Evolutionary conservation across 2,329 filamentous ascomycete genomes (phyloP), one percentile per base, ranked within the genome.

Genomic region (Pyrenophora tritici-repentis): DNA sequence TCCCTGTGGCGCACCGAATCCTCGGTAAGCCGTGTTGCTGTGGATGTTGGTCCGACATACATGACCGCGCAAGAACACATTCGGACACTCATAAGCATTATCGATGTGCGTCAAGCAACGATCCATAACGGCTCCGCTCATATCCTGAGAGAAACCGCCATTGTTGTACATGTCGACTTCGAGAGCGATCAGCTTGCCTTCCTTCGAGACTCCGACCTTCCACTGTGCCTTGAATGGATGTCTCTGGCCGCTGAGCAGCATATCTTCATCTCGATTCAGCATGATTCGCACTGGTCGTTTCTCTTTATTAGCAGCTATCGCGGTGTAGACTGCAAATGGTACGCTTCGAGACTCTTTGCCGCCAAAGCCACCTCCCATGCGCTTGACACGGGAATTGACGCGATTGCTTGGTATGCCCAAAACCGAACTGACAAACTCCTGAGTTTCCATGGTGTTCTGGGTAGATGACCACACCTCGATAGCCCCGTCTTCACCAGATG

Each of bases 211-310:
- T 20, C 88, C 93, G 17, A 97, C 85, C 76, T 95, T 97, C 90
- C 94, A 97, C 48, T 83, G 80, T 14, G 85, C 88, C 7, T 96
- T 79, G 81, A 97, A 96, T 0, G 93, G 93, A 74, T 97, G 94
- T 14, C 93, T 82, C 72, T 97, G 93, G 1, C 93, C 93, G 33
- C 89, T 92, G 3, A 89, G 90, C 22, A 91, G 75, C 81, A 97
- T 97, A 71, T 97, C 93, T 71, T 97, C 94, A 66, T 97, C 93
- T 38, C 93, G 86, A 39, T 94, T 96, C 36, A 97, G 81, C 93
- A 97, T 97, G 66, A 90, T 92, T 13, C 94, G 84, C 8, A 97
- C 90, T 0, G 93, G 91, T 13, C 88, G 81, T 56, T 85, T 86
- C 2, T 85, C 86, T 75, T 96, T 97, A 66, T 90, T 86, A 1